A percentile compares a stretch with the other conserved stretches of the same genome.
phyloP scores from a whole-genome alignment of 2,329 filamentous ascomycete species.

The Cordyceps fumosorosea region DNA sequence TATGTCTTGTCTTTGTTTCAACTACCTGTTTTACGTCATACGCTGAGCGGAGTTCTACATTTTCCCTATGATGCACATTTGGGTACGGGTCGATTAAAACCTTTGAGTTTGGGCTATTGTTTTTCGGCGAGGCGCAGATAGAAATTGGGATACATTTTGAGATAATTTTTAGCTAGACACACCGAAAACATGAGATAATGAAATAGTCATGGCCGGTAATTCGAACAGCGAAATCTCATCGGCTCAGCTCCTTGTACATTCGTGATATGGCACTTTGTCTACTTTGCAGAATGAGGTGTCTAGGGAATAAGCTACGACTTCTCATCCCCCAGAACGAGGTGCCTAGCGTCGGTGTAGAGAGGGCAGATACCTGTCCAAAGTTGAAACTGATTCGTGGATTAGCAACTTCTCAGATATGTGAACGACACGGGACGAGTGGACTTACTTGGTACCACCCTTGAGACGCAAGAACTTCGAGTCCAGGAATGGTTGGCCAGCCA shows the following conservation, averaged over 20 bases:
- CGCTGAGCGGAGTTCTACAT: background rate
- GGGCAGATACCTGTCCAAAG: conserved; percentile 79
- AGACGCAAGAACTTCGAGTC: conserved; percentile 80
- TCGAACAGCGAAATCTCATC: background rate
- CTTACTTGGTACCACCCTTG: conserved; percentile 84
- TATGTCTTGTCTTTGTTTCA: background rate
- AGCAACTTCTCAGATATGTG: conserved; percentile 11
- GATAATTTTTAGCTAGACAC: conserved; percentile 4
- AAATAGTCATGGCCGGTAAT: background rate
- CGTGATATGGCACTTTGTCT: background rate
- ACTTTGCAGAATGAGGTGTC: too few relatives aligned
- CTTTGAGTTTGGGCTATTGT: background rate
- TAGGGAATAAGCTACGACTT: background rate
- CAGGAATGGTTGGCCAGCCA: conserved; percentile 74
- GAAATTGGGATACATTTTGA: background rate
- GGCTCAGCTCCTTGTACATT: background rate
- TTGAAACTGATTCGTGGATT: conserved; percentile 52
- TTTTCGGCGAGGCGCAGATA: background rate
- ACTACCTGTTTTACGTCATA: conserved; percentile 4
- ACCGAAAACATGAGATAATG: conserved; percentile 1
- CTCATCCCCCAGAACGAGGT: conserved; percentile 43
- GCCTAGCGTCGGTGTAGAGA: conserved; percentile 62
- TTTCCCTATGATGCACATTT: background rate
- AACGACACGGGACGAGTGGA: conserved; percentile 14
- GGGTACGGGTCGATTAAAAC: background rate